Evolutionary conservation across 805 yeast species (phyloP), one percentile per base, ranked within the genome.

Genomic region (Brettanomyces custersianus): DNA sequence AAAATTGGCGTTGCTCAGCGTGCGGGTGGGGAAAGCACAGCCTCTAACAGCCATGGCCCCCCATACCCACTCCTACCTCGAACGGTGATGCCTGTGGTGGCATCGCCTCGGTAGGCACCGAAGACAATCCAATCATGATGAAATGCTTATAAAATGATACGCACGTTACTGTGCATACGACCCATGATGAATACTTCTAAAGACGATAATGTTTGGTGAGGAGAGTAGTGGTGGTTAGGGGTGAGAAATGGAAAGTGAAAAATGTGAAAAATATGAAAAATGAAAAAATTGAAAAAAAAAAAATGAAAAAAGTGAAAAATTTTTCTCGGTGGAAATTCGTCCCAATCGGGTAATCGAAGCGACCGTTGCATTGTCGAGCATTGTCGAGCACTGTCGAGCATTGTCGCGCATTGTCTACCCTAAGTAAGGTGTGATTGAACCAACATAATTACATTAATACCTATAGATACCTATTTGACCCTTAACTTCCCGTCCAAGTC

Each of bases 161-260:
- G 76, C 82, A 83, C 94, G 69, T 83, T 73, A 74, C 95, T 83
- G 86, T 90, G 97, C 88, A 90, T 80, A 77, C 98, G 95, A 88
- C 95, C 98, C 98, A 90, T 90, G 68, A 75, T 83, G 78, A 70
- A n/a, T 29, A 20, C 17, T 9, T 9, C 13, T 26, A 7, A 22
- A 22, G 25, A 9, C 12, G 25, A 26, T 26, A 12, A 26, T n/a
- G 10, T 26, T 9, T 26, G 29, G 29, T 9, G 25, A 22, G 25
- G 12, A 22, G 12, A 12, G 25, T 9, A 22, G 25, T 22, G 25
- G 25, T 22, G 25, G 12, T 12, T 9, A 22, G 9, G 12, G 25
- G 25, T 22, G 25, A 9, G 12, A 22, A 22, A 12, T 12, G 11
- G 12, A 9, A 9, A 9, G 11, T 22, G 12, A 22, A 22, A 22